A percentile compares a stretch with the other conserved stretches of the same genome.
These are phyloP conservation scores for Friedmanniomyces endolithicus DNA, from an alignment of 495 filamentous ascomycete genomes.

Conservation along the genomic window DNA sequence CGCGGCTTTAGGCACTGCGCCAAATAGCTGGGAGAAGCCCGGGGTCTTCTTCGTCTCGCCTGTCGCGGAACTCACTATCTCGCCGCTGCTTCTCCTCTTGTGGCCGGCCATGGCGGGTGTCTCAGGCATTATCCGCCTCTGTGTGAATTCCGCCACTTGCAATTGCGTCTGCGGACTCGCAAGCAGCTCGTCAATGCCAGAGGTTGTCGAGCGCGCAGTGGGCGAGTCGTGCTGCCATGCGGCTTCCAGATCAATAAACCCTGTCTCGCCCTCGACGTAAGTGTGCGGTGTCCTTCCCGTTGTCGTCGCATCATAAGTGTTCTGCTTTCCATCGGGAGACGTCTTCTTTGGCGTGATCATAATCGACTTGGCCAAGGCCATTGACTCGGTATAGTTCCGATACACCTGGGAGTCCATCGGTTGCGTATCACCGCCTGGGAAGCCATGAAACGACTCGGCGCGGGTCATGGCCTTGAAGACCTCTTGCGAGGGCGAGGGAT, in stretches of 20 bases:
- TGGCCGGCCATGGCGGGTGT: conserved; percentile 28
- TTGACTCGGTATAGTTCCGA: conserved; percentile 19
- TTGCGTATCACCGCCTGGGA: conserved; percentile 29
- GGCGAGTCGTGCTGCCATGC: conserved; percentile 7
- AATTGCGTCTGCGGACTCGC: conserved; percentile 13
- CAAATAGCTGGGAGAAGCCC: conserved; percentile 25
- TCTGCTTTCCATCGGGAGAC: conserved; percentile 7
- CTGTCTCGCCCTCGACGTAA: conserved; percentile 16
- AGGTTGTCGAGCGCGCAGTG: conserved; percentile 1
- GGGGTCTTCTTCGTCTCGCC: conserved; percentile 24
- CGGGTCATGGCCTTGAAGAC: conserved; percentile 1
- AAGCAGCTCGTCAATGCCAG: conserved; percentile 13
- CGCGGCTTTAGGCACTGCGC: conserved; percentile 3
- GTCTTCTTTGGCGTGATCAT: conserved; percentile 1
- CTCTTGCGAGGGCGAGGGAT: conserved; percentile 12
- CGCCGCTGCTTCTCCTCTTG: conserved; percentile 27
- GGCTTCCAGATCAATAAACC: conserved; percentile 18
- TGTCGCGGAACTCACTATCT: conserved; percentile 25
- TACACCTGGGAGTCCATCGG: conserved; percentile 31
- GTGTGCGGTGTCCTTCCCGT: conserved; percentile 13
- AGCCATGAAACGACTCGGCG: conserved; percentile 19
- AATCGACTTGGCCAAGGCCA: conserved; percentile 14
- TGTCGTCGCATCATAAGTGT: conserved; percentile 1
- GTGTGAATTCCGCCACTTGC: neutral
- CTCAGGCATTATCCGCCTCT: conserved; percentile 19